A percentile compares a stretch with the other conserved stretches of the same genome.
These are phyloP conservation scores for Sugiyamaella castrensis DNA, from an alignment of 1,139 yeast genomes.

Conservation along the genomic window DNA sequence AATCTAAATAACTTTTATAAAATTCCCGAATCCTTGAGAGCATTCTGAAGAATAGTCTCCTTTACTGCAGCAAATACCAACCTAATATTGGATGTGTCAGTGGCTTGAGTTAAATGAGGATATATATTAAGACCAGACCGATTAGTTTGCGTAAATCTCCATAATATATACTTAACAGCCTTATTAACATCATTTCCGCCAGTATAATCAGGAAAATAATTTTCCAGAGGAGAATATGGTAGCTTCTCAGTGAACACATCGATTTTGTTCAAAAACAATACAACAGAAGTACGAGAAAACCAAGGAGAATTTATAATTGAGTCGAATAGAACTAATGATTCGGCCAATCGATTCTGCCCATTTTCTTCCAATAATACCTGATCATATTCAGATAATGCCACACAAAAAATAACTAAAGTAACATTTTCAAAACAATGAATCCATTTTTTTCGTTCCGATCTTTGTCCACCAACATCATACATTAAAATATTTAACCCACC, in stretches of 20 bases:
- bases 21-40: conserved; percentile 82
- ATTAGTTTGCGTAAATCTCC: conserved; percentile 86
- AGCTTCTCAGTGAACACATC: conserved; percentile 86
- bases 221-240: conserved; percentile 76
- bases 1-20: conserved; percentile 32
- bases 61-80: conserved; percentile 89
- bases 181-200: conserved; percentile 87
- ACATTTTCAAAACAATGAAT: conserved; percentile 94
- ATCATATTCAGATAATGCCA: conserved; percentile 86
- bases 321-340: conserved; percentile 79
- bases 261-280: conserved; percentile 80
- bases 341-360: conserved; percentile 75
- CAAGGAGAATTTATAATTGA: conserved; percentile 92
- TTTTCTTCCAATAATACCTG: conserved; percentile 76
- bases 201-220: conserved; percentile 82
- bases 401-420: conserved; percentile 83
- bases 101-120: conserved; percentile 93
- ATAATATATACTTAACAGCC: conserved; percentile 90
- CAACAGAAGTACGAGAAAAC: conserved; percentile 85
- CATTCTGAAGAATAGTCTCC: conserved; percentile 82
- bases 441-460: conserved; percentile 93
- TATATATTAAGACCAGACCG: conserved; percentile 77
- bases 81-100: conserved; percentile 85
- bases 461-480: conserved; percentile 92
- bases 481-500: conserved; percentile 74